These are phyloP conservation scores for Ceratobasidium sp. DNA, from an alignment of 1,284 basidiomycete genomes.

Conservation along the genomic window DNA sequence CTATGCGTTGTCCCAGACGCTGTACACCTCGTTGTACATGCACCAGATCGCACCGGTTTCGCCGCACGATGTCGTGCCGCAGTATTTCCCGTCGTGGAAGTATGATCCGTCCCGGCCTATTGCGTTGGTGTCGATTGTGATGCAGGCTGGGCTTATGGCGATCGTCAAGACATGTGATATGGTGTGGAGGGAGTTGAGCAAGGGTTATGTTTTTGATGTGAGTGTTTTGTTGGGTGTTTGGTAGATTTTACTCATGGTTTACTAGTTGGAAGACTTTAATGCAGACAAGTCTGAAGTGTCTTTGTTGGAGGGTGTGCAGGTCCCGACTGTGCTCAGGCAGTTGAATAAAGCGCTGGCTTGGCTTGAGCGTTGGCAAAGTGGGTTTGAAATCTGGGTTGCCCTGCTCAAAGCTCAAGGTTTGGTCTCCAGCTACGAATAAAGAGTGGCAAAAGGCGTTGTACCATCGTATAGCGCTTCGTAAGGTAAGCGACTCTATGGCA, in stretches of 20 bases:
- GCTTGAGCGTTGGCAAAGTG: conserved; percentile 56
- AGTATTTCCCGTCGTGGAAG: conserved; percentile 38
- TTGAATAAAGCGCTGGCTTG: conserved; percentile 68
- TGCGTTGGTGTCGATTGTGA: conserved; percentile 73
- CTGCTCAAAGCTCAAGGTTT: not conserved
- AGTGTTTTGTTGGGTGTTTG: conserved; percentile 53
- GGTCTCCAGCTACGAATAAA: conserved; percentile 14
- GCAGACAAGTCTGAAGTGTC: conserved; percentile 86
- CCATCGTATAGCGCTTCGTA: conserved; percentile 55
- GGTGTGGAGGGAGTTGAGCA: conserved; percentile 81
- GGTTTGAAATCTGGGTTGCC: not conserved
- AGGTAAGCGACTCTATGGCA: conserved; percentile 53
- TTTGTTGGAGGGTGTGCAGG: conserved; percentile 75
- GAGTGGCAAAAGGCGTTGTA: conserved; percentile 31
- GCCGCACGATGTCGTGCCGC: conserved; percentile 19
- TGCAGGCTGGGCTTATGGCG: conserved; percentile 76
- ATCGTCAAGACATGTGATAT: conserved; percentile 86
- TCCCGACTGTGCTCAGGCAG: conserved; percentile 65
- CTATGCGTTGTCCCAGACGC: conserved; percentile 83
- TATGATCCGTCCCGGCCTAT: conserved; percentile 57
- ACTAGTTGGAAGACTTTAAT: conserved; percentile 86
- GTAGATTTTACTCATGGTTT: conserved; percentile 30
- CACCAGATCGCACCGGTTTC: conserved; percentile 64
- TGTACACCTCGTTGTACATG: conserved; percentile 83
- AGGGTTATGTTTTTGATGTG: conserved; percentile 80